Conservation (phyloP, 805 yeast genomes). For the Lipomyces yamanashiensis region DNA sequence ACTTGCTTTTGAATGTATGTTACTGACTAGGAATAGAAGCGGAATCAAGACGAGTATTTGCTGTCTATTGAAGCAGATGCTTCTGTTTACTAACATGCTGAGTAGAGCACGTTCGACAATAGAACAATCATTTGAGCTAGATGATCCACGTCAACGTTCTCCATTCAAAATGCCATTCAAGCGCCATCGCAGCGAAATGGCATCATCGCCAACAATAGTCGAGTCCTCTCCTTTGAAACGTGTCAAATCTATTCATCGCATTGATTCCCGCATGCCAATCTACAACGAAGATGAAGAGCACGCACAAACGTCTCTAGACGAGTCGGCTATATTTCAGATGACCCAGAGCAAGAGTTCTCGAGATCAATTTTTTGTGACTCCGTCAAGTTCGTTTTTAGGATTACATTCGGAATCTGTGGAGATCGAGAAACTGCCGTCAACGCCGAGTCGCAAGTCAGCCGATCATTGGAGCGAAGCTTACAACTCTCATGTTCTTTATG, state of each 20-base stretch:
- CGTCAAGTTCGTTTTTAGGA: neutral
- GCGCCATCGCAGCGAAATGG: neutral
- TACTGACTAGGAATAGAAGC: neutral
- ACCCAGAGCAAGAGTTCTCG: neutral
- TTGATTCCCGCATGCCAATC: neutral
- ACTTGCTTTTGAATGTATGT: neutral
- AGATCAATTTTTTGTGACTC: neutral
- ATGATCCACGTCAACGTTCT: neutral
- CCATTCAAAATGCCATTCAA: slow-evolving; percentile 6
- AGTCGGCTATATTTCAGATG: neutral
- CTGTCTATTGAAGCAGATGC: neutral
- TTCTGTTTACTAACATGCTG: too few relatives aligned
- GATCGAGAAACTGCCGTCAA: neutral
- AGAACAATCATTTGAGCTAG: too few relatives aligned
- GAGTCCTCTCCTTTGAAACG: neutral
- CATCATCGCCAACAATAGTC: slow-evolving; percentile 1
- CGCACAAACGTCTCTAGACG: neutral
- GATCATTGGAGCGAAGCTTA: slow-evolving; percentile 2
- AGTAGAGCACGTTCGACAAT: too few relatives aligned
- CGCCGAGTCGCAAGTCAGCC: neutral
- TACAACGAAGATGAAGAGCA: neutral
- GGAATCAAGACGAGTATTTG: neutral
- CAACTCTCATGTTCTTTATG: neutral
- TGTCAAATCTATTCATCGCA: neutral
- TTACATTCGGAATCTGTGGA: slow-evolving; percentile 3